Conservation (phyloP, 306 rosid genomes). For the Gillenia trifoliata region DNA sequence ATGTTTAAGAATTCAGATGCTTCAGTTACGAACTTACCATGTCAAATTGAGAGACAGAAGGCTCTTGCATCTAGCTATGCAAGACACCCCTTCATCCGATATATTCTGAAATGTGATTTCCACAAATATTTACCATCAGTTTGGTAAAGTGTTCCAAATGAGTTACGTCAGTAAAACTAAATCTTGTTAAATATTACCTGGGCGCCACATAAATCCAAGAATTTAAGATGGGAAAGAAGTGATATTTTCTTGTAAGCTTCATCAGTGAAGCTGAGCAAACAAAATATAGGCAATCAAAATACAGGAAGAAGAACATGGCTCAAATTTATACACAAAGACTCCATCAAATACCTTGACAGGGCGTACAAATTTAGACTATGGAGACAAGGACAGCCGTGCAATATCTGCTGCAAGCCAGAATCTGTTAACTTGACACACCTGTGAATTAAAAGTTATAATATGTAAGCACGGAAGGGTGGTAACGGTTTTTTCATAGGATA, state of each 20-base stretch:
- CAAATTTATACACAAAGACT: slow-evolving; percentile 4
- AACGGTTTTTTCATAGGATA: slow-evolving; percentile 10
- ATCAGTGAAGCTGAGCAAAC: slow-evolving; percentile 63
- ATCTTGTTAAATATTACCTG: slow-evolving; percentile 46
- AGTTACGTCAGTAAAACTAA: slow-evolving; percentile 1
- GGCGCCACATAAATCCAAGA: slow-evolving; percentile 79
- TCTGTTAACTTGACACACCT: slow-evolving; percentile 79
- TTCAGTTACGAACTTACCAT: slow-evolving; percentile 72
- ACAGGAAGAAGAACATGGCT: slow-evolving; percentile 3
- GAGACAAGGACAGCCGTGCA: slow-evolving; percentile 49
- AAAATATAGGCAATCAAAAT: slow-evolving; percentile 16
- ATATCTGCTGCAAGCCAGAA: slow-evolving; percentile 51
- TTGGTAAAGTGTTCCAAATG: slow-evolving; percentile 6
- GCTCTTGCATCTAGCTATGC: slow-evolving; percentile 56
- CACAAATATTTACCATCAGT: slow-evolving; percentile 15
- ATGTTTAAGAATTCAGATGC: slow-evolving; percentile 7
- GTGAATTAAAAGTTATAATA: slow-evolving; percentile 20
- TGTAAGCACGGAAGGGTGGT: slow-evolving; percentile 10
- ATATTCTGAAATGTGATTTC: slow-evolving; percentile 49
- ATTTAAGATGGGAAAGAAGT: slow-evolving; percentile 47
- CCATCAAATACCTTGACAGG: slow-evolving; percentile 56
- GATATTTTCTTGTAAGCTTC: slow-evolving; percentile 52
- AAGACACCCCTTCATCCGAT: slow-evolving; percentile 62
- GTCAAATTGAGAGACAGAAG: slow-evolving; percentile 70
- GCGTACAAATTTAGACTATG: slow-evolving; percentile 78